Percentiles rank a stretch among this genome's conserved stretches.
Conservation (phyloP, 2,329 filamentous ascomycete species). For the Metarhizium robertsii region DNA sequence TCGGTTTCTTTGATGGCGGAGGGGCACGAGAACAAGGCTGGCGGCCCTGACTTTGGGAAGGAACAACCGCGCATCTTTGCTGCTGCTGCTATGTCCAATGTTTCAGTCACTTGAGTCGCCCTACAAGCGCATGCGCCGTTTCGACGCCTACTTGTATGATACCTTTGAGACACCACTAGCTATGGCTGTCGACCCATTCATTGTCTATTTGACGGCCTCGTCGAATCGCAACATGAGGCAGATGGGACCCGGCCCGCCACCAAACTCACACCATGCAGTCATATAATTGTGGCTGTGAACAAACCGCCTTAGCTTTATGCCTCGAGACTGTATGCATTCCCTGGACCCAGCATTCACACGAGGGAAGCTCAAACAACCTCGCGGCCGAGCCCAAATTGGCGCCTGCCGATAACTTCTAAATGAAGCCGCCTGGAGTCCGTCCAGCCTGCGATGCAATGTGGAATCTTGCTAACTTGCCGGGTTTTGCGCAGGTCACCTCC, state of each 20-base stretch:
- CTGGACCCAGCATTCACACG: neutral
- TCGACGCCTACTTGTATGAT: no score
- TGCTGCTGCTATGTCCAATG: neutral
- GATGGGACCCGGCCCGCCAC: neutral
- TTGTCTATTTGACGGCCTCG: neutral
- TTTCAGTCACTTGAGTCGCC: no score
- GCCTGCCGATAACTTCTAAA: no score
- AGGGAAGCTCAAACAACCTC: neutral
- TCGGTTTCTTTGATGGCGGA: no score
- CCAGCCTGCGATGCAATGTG: neutral
- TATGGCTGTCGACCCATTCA: neutral
- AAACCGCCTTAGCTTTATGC: neutral
- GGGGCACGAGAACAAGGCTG: neutral
- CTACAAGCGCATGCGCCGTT: no score
- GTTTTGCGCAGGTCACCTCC: no score
- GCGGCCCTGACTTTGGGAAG: neutral
- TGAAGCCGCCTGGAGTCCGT: neutral
- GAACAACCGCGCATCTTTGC: neutral
- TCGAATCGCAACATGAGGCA: no score
- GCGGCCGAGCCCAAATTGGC: no score
- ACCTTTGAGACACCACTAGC: no score
- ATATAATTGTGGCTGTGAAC: neutral
- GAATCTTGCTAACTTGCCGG: neutral
- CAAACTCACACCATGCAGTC: neutral
- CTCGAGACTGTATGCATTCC: neutral